Evolutionary conservation across 441 rosid species (phyloP), one percentile per base, ranked within the genome.

Genomic region (Lepidium campestre): DNA sequence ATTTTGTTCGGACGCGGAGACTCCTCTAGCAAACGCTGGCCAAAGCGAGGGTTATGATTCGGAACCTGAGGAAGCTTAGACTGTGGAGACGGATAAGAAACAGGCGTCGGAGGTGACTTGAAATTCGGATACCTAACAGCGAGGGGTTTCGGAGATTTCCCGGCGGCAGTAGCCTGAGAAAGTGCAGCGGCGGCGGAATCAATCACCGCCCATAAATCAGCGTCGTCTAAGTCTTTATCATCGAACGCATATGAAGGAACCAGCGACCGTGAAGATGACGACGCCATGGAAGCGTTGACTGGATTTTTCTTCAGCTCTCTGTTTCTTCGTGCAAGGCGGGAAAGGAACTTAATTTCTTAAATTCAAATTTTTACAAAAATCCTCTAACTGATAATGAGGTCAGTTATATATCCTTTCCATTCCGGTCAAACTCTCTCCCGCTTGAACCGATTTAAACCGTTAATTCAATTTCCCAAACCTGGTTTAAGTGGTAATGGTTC

Each of bases 201-300:
- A 45, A 93, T 85, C 2, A 90, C 82, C 10, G 96, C 97, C 98
- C 98, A 90, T 35, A 93, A 64, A 45, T 93, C 85, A 52, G 94
- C 97, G 70, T 88, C 96, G 72, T 93, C 98, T 25, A 93, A 84
- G 45, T 93, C 92, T 52, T 84, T 90, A 75, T 90, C 97, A 73
- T 90, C 98, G 61, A 93, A 74, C 25, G 41, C 67, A 27, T 82
- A 68, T 60, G 64, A 74, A 29, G 85, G 72, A 7, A 54, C 67
- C 27, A 63, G 27, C 4, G 89, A 54, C 12, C 91, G 80, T 53
- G 77, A 73, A 81, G 83, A 77, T 29, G 50, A 41, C 3, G 70
- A 47, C 64, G 70, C 74, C 74, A 74, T 74, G 35, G 60, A 68
- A 68, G 66, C 67, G 10, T 65, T 27, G 35, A 41, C 50, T 14